Evolutionary conservation across 192 early-diverging fungal species (phyloP).

Genomic region (Podila verticillata): DNA sequence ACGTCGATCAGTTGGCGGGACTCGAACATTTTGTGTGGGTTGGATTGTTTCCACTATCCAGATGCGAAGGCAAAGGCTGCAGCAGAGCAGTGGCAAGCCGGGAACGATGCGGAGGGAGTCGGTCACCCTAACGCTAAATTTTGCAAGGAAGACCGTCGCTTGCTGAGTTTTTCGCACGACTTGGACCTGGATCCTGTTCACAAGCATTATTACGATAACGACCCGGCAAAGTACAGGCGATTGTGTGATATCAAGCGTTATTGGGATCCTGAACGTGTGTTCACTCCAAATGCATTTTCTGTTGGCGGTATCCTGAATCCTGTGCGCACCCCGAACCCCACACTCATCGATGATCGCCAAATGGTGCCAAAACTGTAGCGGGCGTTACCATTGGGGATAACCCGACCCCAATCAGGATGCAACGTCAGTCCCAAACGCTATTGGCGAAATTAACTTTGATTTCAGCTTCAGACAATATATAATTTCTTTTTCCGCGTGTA

Average conservation of each 20-base stretch:
- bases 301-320: too few species aligned
- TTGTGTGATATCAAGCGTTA: constrained; percentile 11
- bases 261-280: constrained; percentile 17
- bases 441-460: too few species aligned
- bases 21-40: background rate
- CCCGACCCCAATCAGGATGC: too few species aligned
- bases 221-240: constrained; percentile 21
- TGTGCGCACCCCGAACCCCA: too few species aligned
- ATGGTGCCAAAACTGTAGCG: too few species aligned
- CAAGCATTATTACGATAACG: constrained; percentile 19
- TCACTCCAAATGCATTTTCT: constrained; percentile 28
- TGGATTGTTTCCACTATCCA: constrained; percentile 14
- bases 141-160: constrained; percentile 19
- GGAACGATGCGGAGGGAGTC: constrained; percentile 10
- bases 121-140: constrained; percentile 8
- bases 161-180: constrained; percentile 20
- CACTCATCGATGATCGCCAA: too few species aligned
- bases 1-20: constrained; percentile 24
- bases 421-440: too few species aligned
- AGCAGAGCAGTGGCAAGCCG: too few species aligned
- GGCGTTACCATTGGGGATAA: too few species aligned
- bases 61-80: background rate
- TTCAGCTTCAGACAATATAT: too few species aligned
- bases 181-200: constrained; percentile 14
- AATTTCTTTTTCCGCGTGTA: too few species aligned